These are phyloP conservation scores for Amyloporia xantha DNA, from an alignment of 768 basidiomycete genomes.

Conservation along the genomic window DNA sequence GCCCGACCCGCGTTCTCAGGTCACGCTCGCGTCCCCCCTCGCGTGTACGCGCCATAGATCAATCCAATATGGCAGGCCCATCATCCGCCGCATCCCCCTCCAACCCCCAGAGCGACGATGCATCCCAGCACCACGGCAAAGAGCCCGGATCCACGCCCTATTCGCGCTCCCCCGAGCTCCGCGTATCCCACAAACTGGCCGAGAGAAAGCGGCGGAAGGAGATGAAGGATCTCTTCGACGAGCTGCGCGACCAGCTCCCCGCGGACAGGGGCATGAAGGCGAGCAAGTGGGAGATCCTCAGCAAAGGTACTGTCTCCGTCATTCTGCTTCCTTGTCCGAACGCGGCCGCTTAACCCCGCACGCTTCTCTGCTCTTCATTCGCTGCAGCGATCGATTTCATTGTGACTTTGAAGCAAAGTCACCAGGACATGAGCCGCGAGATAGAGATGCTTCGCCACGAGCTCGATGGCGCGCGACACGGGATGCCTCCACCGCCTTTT, in stretches of 20 bases:
- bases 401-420: conserved; percentile 62
- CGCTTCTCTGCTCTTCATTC: conserved; percentile 1
- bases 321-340: not conserved
- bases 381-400: conserved; percentile 79
- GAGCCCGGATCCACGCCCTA: conserved; percentile 71
- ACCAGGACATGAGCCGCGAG: conserved; percentile 74
- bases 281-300: conserved; percentile 98
- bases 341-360: not conserved
- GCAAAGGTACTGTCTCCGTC: conserved; percentile 63
- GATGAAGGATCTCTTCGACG: conserved; percentile 99
- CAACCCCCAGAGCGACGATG: conserved; percentile 4
- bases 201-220: conserved; percentile 96
- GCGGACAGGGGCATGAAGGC: conserved; percentile 92
- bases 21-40: conserved; percentile 70
- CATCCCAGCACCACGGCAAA: conserved; percentile 22
- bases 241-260: conserved; percentile 87
- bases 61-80: conserved; percentile 23
- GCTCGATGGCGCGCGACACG: conserved; percentile 55
- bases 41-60: conserved; percentile 40
- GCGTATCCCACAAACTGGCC: conserved; percentile 94
- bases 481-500: conserved; percentile 45
- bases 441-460: conserved; percentile 76
- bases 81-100: conserved; percentile 13
- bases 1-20: conserved; percentile 49
- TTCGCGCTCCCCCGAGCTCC: conserved; percentile 89